A percentile compares a stretch with the other conserved stretches of the same genome.
Conservation (phyloP, 1,284 basidiomycete genomes). For the Cryptococcus hybrid region DNA sequence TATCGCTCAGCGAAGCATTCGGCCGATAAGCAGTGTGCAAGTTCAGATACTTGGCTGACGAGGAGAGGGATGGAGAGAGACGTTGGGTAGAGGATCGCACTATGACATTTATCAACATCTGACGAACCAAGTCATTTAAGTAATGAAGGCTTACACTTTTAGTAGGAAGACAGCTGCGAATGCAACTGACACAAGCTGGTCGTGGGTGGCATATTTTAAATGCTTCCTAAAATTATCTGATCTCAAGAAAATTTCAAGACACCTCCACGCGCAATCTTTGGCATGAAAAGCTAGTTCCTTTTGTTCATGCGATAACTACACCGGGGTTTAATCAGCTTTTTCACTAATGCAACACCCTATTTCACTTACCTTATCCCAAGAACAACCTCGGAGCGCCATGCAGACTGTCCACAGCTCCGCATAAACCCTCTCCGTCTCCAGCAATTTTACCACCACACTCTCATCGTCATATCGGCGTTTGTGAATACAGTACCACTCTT, state of each 20-base stretch:
- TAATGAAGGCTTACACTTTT: constrained; percentile 57
- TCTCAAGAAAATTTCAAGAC: constrained; percentile 56
- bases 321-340: neutral
- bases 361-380: constrained; percentile 83
- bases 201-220: constrained; percentile 75
- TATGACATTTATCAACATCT: constrained; percentile 1
- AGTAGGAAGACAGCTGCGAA: constrained; percentile 90
- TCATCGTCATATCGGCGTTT: constrained; percentile 71
- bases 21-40: constrained; percentile 43
- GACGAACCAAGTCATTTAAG: neutral
- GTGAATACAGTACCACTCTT: constrained; percentile 79
- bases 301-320: constrained; percentile 67
- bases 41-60: constrained; percentile 40
- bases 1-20: constrained; percentile 59
- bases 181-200: constrained; percentile 84
- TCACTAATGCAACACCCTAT: neutral
- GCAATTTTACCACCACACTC: constrained; percentile 70
- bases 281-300: constrained; percentile 90
- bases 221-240: constrained; percentile 37
- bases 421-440: constrained; percentile 82
- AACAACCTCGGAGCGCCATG: constrained; percentile 81
- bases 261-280: constrained; percentile 83
- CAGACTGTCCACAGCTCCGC: constrained; percentile 92
- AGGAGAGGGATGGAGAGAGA: constrained; percentile 36
- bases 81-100: constrained; percentile 46